Conservation (phyloP, 768 basidiomycete species). For the Phanerochaete sordida region DNA sequence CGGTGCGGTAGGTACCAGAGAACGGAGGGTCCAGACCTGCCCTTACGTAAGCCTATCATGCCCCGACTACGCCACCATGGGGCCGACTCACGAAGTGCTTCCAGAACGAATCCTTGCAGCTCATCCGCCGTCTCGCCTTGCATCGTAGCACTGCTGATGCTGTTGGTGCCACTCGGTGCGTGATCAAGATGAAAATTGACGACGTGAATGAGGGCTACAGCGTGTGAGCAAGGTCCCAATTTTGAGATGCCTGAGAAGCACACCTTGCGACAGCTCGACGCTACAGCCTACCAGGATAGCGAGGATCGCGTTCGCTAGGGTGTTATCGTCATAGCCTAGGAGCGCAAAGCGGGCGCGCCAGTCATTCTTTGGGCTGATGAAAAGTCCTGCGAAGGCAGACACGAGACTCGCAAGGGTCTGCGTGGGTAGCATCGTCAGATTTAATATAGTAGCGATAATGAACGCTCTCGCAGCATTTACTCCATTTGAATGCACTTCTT, state of each 20-base stretch:
- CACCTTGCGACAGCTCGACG: constrained; percentile 69
- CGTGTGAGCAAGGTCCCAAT: neutral
- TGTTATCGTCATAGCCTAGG: constrained; percentile 53
- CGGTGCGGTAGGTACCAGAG: constrained; percentile 63
- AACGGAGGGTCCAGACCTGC: constrained; percentile 73
- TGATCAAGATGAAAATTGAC: constrained; percentile 62
- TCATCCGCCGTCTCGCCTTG: constrained; percentile 32
- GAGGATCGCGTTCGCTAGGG: constrained; percentile 65
- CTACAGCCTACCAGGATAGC: constrained; percentile 69
- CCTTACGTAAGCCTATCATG: neutral
- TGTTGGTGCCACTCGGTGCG: neutral
- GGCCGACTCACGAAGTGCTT: constrained; percentile 66
- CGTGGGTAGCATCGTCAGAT: no score
- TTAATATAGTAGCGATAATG: no score
- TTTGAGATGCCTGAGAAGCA: constrained; percentile 11
- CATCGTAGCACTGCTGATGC: constrained; percentile 4
- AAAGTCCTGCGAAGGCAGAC: constrained; percentile 42
- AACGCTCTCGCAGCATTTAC: no score
- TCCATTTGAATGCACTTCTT: constrained; percentile 28
- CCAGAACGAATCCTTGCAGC: constrained; percentile 58
- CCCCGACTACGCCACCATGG: neutral
- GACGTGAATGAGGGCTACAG: constrained; percentile 64
- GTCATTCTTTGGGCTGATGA: constrained; percentile 48
- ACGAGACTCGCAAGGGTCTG: constrained; percentile 45
- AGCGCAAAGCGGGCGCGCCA: constrained; percentile 56